Conservation (phyloP, 2,329 filamentous ascomycete species). For the Cryphonectria radicalis region DNA sequence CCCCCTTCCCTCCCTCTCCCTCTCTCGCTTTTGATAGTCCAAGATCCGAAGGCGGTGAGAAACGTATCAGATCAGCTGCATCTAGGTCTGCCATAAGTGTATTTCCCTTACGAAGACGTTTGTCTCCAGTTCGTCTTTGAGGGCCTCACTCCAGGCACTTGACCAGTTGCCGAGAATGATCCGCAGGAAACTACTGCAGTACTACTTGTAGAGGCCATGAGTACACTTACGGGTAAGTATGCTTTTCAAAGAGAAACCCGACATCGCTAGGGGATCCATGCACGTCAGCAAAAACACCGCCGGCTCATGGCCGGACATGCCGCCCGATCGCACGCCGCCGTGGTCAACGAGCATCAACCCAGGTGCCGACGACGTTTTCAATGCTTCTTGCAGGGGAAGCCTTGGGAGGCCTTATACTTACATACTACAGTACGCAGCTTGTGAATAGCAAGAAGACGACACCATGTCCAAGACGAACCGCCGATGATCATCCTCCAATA, state of each 20-base stretch:
- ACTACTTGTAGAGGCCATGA: neutral
- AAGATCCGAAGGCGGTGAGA: neutral
- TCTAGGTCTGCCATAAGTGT: neutral
- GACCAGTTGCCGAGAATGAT: slow-evolving; percentile 1
- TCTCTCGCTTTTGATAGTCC: neutral
- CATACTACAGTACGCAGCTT: too few relatives aligned
- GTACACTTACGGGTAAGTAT: neutral
- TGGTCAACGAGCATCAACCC: slow-evolving; percentile 20
- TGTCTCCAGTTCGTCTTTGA: too few relatives aligned
- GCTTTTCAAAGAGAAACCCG: neutral
- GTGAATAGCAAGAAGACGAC: neutral
- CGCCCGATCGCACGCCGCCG: neutral
- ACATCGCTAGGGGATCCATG: slow-evolving; percentile 15
- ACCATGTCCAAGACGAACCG: neutral
- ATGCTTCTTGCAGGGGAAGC: neutral
- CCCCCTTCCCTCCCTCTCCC: neutral
- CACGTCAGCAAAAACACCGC: neutral
- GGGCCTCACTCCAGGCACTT: neutral
- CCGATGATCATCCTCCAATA: neutral
- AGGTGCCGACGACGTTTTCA: slow-evolving; percentile 10
- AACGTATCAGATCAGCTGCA: neutral
- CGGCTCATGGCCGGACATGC: neutral
- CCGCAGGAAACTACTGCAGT: neutral
- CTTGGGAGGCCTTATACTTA: neutral
- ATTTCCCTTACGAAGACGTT: neutral